Percentiles rank a stretch among this genome's conserved stretches.
Evolutionary conservation across 768 basidiomycete genomes (phyloP).

Genomic region (Lactarius tabidus): DNA sequence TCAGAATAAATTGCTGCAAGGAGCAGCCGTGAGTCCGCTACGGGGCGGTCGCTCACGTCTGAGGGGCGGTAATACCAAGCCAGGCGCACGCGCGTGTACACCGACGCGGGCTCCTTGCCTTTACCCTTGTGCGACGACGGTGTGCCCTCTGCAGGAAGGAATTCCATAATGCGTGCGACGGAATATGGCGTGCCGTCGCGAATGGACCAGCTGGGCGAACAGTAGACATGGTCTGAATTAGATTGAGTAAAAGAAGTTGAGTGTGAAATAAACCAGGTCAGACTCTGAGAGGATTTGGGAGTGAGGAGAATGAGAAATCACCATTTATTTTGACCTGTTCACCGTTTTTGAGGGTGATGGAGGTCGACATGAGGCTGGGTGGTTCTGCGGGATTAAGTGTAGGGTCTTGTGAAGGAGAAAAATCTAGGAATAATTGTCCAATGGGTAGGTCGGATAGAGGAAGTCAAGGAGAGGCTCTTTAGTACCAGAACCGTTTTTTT

Average conservation of each 20-base stretch:
- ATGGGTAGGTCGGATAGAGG: background rate
- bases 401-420: constrained; percentile 14
- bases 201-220: constrained; percentile 87
- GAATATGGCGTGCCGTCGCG: constrained; percentile 95
- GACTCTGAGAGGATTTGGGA: constrained; percentile 26
- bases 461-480: background rate
- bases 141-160: constrained; percentile 74
- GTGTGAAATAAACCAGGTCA: constrained; percentile 29
- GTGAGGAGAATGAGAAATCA: constrained; percentile 38
- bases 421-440: constrained; percentile 11
- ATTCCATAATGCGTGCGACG: constrained; percentile 95
- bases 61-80: constrained; percentile 97
- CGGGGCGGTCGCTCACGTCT: constrained; percentile 90
- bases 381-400: constrained; percentile 29
- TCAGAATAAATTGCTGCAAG: constrained; percentile 96
- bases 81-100: constrained; percentile 78
- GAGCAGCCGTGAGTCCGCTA: constrained; percentile 87
- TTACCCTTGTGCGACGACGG: constrained; percentile 46
- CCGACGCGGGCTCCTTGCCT: constrained; percentile 58
- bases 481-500: constrained; percentile 9
- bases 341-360: constrained; percentile 65
- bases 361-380: constrained; percentile 44
- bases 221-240: constrained; percentile 88
- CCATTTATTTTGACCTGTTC: constrained; percentile 85
- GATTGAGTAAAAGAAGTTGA: constrained; percentile 9